Evolutionary conservation across 768 basidiomycete genomes (phyloP).

Genomic region (Tricholomella constricta): DNA sequence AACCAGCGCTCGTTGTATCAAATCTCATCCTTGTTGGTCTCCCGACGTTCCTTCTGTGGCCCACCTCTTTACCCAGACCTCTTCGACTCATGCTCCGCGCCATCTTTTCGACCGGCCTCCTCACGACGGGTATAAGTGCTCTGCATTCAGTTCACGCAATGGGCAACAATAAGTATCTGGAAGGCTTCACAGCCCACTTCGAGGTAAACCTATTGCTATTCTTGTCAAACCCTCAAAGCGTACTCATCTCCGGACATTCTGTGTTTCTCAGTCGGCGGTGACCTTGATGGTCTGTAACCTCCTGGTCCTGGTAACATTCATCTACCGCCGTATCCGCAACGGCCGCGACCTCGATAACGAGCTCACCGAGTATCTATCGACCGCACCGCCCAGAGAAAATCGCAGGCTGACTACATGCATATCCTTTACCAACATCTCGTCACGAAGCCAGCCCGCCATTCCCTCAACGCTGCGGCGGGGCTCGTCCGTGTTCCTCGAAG

Average conservation of each 20-base stretch:
- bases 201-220: conserved; percentile 14
- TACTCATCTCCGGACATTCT: neutral
- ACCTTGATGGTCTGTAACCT: conserved; percentile 20
- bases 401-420: neutral
- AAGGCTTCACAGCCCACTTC: conserved; percentile 15
- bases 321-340: conserved; percentile 18
- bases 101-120: conserved; percentile 18
- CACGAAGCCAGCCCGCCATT: neutral
- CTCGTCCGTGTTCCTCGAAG: conserved; percentile 15
- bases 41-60: conserved; percentile 12
- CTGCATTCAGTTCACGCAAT: conserved; percentile 15
- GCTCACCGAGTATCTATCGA: conserved; percentile 3
- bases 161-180: conserved; percentile 2
- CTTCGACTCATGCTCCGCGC: conserved; percentile 15
- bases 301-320: conserved; percentile 18
- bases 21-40: conserved; percentile 9
- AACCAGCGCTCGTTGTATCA: conserved; percentile 15
- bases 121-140: conserved; percentile 12
- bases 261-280: conserved; percentile 12
- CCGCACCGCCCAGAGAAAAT: neutral
- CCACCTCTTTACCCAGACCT: conserved; percentile 7
- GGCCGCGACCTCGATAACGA: conserved; percentile 13
- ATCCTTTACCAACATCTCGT: neutral
- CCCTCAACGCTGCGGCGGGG: conserved; percentile 1
- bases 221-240: too few relatives aligned